Base-by-base conservation (phyloP, 257 asterid genomes). In the Pogostemon cablin region DNA sequence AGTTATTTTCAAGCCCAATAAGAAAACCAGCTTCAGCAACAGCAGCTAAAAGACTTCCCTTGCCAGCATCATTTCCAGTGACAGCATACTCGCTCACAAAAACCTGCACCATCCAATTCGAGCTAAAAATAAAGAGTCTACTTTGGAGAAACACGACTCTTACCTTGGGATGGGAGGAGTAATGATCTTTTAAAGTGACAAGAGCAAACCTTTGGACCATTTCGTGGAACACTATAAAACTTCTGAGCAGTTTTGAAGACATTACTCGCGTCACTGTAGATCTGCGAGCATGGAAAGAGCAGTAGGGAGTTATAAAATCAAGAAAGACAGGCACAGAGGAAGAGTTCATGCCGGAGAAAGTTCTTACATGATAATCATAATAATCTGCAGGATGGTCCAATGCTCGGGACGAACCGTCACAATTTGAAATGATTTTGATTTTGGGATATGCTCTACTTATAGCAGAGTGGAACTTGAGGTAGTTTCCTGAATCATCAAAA, bases 1-100 rank as follows among this genome's bases (percentile, higher is more conserved):
- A 81, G 80, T 95, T 95, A 68, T 72, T 91, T 82, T 91, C 99
- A 8, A 91, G 67, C 63, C 98, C 99, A 40, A 95, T 87, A 72
- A 86, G 91, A 69, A 95, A 95, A 2, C 88, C 98, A 41, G 97
- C 97, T 86, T 95, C 99, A 72, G 88, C 98, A 42, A 95, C 62
- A 60, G 97, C 93, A 39, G 96, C 98, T 69, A 95, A 72, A 78
- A 95, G 96, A 82, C 90, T 95, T 38, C 99, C 98, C 37, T 70
- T 79, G 55, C 95, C 97, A 65, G 95, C 95, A 80, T 95, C 98
- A 35, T 77, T 54, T 80, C 87, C 93, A 11, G 84, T 85, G 82
- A 95, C 99, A 42, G 98, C 99, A 74, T 95, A 95, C 79, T 95
- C 99, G 66, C 99, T 95, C 72, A 89, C 96, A 86, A 95, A 95